These are phyloP conservation scores for Nakazawaea ambrosiae DNA, from an alignment of 805 yeast genomes.

Conservation along the genomic window DNA sequence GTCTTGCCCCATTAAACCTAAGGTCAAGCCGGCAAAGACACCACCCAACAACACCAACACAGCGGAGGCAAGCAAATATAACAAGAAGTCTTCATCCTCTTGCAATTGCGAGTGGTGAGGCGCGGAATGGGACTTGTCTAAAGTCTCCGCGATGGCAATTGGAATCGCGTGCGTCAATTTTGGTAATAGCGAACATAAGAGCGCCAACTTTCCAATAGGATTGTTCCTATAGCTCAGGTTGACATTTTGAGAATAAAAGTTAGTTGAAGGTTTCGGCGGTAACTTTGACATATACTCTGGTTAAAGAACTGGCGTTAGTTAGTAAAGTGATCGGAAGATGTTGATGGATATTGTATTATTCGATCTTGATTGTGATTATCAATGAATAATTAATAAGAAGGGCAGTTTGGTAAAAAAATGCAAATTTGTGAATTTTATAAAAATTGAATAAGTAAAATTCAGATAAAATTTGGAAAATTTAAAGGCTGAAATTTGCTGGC, in stretches of 20 bases:
- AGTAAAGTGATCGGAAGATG: no score
- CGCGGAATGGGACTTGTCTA: background rate
- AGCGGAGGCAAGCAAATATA: slow-evolving; percentile 47
- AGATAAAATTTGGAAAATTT: no score
- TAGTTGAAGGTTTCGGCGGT: slow-evolving; percentile 9
- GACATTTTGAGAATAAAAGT: slow-evolving; percentile 4
- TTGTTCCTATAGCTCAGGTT: background rate
- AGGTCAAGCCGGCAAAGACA: slow-evolving; percentile 89
- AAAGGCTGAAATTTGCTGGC: no score
- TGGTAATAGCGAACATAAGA: slow-evolving; percentile 19
- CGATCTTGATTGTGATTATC: no score
- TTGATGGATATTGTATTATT: no score
- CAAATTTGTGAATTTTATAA: no score
- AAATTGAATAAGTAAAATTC: no score
- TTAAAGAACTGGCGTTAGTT: no score
- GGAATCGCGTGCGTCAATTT: slow-evolving; percentile 18
- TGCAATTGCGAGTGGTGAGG: background rate
- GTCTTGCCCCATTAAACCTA: slow-evolving; percentile 97
- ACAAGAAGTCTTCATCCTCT: slow-evolving; percentile 29
- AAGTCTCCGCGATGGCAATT: slow-evolving; percentile 11
- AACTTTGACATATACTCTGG: slow-evolving; percentile 7
- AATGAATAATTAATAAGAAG: no score
- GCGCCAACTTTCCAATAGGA: slow-evolving; percentile 7
- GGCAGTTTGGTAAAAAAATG: no score
- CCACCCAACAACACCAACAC: slow-evolving; percentile 72